A percentile compares a stretch with the other conserved stretches of the same genome.
phyloP scores from a whole-genome alignment of 495 filamentous ascomycete genomes.

The Tuber brumale region DNA sequence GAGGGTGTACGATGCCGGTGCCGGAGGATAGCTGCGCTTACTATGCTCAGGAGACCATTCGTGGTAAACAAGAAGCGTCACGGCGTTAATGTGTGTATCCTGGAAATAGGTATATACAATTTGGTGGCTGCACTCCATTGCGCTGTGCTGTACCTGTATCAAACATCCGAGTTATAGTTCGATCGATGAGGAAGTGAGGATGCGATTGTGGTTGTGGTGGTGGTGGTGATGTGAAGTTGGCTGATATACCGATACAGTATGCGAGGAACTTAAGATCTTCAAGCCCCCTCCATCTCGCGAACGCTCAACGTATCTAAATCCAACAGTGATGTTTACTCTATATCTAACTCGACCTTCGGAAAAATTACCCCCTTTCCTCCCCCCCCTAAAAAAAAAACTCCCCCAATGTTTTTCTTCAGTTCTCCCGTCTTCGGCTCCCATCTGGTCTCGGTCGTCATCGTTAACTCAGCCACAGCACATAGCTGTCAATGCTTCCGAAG shows the following conservation, averaged over 20 bases:
- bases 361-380: neutral
- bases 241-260: neutral
- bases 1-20: neutral
- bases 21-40: neutral
- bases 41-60: neutral
- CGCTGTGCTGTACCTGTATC: neutral
- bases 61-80: neutral
- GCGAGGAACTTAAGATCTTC: slow-evolving; percentile 2
- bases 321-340: neutral
- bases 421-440: neutral
- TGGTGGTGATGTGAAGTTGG: neutral
- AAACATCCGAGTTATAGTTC: neutral
- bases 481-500: slow-evolving; percentile 22
- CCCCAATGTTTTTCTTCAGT: neutral
- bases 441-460: slow-evolving; percentile 3
- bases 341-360: neutral
- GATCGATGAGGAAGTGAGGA: neutral
- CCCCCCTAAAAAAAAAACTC: neutral
- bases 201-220: neutral
- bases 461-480: slow-evolving; percentile 8
- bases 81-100: neutral
- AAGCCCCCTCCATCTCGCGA: neutral
- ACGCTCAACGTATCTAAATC: neutral
- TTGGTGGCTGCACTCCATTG: neutral
- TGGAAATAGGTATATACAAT: neutral